Evolutionary conservation across 441 rosid genomes (phyloP).

Genomic region (Populus trichocarpa): DNA sequence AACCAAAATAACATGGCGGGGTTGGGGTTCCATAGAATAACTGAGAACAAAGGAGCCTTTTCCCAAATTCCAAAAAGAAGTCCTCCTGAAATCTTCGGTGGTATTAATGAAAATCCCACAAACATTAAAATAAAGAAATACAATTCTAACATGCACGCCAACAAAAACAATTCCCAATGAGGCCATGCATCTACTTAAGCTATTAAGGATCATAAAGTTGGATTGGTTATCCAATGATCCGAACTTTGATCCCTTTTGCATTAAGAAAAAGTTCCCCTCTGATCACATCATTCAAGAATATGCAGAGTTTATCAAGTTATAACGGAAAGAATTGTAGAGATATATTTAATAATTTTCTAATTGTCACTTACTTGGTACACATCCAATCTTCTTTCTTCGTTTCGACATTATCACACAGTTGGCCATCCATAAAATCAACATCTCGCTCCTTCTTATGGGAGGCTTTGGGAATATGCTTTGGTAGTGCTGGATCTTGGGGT

Average conservation of each 20-base stretch:
- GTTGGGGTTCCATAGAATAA: neutral
- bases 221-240: neutral
- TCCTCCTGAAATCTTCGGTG: neutral
- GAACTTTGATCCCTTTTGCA: neutral
- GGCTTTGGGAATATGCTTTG: conserved; percentile 36
- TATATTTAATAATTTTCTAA: conserved; percentile 7
- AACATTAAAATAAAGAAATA: neutral
- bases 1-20: neutral
- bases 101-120: neutral
- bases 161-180: neutral
- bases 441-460: conserved; percentile 16
- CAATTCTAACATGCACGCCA: neutral
- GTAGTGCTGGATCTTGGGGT: conserved; percentile 47
- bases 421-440: neutral
- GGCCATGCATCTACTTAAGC: neutral
- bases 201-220: neutral
- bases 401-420: conserved; percentile 41
- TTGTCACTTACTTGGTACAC: conserved; percentile 62
- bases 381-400: conserved; percentile 72
- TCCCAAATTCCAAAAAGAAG: neutral
- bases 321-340: conserved; percentile 1
- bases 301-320: neutral
- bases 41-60: neutral
- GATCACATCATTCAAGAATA: neutral
- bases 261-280: neutral